phyloP scores from a whole-genome alignment of 2,329 filamentous ascomycete genomes.

The Fusarium haematococcum region DNA sequence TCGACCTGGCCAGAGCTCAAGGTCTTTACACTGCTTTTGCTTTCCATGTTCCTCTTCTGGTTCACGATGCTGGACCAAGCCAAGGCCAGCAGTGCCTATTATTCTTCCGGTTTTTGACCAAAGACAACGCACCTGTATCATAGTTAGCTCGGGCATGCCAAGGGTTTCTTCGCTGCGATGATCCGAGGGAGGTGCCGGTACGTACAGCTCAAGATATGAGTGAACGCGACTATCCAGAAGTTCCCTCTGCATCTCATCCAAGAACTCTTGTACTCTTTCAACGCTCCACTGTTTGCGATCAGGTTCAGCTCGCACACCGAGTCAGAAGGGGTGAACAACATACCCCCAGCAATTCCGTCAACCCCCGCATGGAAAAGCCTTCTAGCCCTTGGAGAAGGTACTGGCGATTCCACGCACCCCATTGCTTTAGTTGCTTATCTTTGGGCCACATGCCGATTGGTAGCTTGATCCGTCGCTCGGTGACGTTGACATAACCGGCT shows the following conservation, averaged over 20 bases:
- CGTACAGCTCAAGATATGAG: constrained; percentile 6
- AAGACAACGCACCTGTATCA: not conserved
- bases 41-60: not conserved
- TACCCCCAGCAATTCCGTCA: not conserved
- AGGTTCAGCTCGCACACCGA: not conserved
- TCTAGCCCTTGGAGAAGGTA: not conserved
- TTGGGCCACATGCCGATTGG: constrained; percentile 1
- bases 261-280: not conserved
- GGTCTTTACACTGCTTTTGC: not conserved
- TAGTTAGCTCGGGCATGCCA: not conserved
- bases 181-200: not conserved
- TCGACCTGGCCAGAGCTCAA: not conserved
- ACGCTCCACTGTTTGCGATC: not conserved
- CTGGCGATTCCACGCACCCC: not conserved
- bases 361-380: not conserved
- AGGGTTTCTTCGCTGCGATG: not conserved
- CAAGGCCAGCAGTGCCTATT: not conserved
- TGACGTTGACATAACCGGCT: not conserved
- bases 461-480: not conserved
- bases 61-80: not conserved
- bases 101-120: not conserved
- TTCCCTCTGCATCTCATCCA: constrained; percentile 1
- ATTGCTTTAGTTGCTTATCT: constrained; percentile 1
- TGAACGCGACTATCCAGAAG: not conserved
- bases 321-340: not conserved